A percentile compares a stretch with the other conserved stretches of the same genome.
Evolutionary conservation across 129 eudicot genomes (phyloP).

Genomic region (Centella asiatica): DNA sequence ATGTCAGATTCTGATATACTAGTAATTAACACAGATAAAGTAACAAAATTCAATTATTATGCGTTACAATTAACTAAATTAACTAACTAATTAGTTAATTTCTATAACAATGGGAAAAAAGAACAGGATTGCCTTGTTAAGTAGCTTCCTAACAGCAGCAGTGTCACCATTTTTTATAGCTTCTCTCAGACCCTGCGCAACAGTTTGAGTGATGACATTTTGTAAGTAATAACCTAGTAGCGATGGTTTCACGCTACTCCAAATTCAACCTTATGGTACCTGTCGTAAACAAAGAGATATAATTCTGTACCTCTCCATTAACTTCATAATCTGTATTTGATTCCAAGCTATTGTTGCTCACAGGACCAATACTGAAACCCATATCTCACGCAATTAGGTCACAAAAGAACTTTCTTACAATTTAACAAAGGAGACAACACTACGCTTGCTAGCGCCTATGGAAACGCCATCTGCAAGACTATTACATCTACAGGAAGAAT

Average conservation of each 20-base stretch:
- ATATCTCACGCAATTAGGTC: too few species aligned
- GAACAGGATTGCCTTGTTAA: constrained; percentile 39
- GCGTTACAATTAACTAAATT: too few species aligned
- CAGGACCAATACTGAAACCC: constrained; percentile 44
- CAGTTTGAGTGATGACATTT: constrained; percentile 4
- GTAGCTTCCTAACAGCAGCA: constrained; percentile 69
- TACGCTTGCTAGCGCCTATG: background rate
- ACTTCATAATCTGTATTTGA: constrained; percentile 54
- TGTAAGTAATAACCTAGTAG: background rate
- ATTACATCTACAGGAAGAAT: background rate
- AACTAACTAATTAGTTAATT: too few species aligned
- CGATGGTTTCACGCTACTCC: background rate
- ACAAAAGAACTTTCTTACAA: background rate
- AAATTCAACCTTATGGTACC: background rate
- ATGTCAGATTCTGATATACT: too few species aligned
- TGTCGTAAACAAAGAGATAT: background rate
- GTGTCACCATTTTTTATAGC: constrained; percentile 89
- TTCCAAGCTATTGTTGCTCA: constrained; percentile 39
- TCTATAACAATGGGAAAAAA: background rate
- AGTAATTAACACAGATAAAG: background rate
- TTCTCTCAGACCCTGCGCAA: constrained; percentile 80
- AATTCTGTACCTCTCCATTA: constrained; percentile 79
- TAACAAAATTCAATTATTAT: too few species aligned
- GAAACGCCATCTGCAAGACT: too few species aligned
- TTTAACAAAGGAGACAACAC: background rate